Percentiles rank a stretch among this genome's conserved stretches.
Conservation (phyloP, 2,329 filamentous ascomycete genomes). For the Teratosphaeriaceae sp. region DNA sequence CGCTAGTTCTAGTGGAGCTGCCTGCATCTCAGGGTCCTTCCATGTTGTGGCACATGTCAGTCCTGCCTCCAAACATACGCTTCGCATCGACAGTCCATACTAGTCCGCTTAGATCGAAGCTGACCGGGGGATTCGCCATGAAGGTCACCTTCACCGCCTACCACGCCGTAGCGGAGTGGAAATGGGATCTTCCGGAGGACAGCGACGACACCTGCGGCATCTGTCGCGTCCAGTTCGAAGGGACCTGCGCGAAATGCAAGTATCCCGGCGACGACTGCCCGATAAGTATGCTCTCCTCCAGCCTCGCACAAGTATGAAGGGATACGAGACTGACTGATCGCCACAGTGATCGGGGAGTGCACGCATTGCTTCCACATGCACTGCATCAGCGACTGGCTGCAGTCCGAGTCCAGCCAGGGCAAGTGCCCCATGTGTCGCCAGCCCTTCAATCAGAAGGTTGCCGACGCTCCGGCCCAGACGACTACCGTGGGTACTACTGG, state of each 20-base stretch:
- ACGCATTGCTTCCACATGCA: slow-evolving; percentile 99
- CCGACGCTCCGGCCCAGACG: slow-evolving; percentile 11
- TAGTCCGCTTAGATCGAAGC: no score
- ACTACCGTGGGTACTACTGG: no score
- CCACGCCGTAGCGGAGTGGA: slow-evolving; percentile 93
- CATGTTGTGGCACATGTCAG: no score
- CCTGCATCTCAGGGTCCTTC: slow-evolving; percentile 5
- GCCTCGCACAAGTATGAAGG: no score
- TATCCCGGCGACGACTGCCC: slow-evolving; percentile 95
- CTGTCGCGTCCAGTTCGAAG: slow-evolving; percentile 96
- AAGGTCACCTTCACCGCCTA: slow-evolving; percentile 92
- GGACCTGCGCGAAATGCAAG: slow-evolving; percentile 96
- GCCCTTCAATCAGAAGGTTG: slow-evolving; percentile 38
- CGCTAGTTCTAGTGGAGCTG: neutral
- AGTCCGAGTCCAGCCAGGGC: slow-evolving; percentile 86
- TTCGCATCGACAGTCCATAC: no score
- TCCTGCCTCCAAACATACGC: neutral
- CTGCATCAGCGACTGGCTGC: slow-evolving; percentile 93
- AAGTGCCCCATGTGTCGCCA: slow-evolving; percentile 98
- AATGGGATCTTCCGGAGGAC: slow-evolving; percentile 95
- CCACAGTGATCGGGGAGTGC: slow-evolving; percentile 87
- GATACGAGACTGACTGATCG: no score
- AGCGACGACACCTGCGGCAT: slow-evolving; percentile 83
- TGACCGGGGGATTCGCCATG: no score
- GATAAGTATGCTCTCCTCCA: slow-evolving; percentile 62